Base-by-base conservation (phyloP, 257 asterid species). In the Solanum ossicruentum region DNA sequence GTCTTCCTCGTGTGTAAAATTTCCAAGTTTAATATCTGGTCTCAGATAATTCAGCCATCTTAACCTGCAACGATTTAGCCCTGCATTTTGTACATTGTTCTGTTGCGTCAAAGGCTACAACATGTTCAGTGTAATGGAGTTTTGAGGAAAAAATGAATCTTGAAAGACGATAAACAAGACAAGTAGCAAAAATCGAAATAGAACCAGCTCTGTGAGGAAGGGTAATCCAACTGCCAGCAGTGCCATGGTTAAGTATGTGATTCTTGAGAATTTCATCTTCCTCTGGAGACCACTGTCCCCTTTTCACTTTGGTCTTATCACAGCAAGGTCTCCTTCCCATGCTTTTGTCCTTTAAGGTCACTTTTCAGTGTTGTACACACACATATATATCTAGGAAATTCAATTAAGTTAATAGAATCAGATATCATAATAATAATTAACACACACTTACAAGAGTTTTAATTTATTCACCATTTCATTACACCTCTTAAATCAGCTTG, bases 261-360 rank as follows among this genome's bases (percentile, higher is more conserved):
- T 65, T 87, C 85, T 84, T 91, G 89, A 92, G 95, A 84, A 82
- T 85, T 79, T 85, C 87, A 89, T 91, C 95, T 90, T 92, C 95
- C 80, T 90, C 88, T 23, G 93, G 92, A 69, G 96, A 92, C 96
- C 96, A 92, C 57, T 81, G 90, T 10, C 96, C 94, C 61, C 87
- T 91, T 81, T 88, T 92, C 89, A 92, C 94, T 84, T 89, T 89
- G 45, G 75, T 91, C 89, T 92, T 92, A 56, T 92, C 94, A 87
- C 96, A 91, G 49, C 95, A 91, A 41, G 92, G 91, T 36, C 83
- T 89, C 86, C 94, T 90, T 81, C 91, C 93, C 93, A 92, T 91
- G 84, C 0, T 16, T 45, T n/a, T 49, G 8, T 49, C 11, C 81
- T 60, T 43, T 49, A 13, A 75, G 51, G 65, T 51, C 82, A 77